These are phyloP conservation scores for Coemansia reversa DNA, from an alignment of 192 early-diverging fungal genomes.

Conservation along the genomic window DNA sequence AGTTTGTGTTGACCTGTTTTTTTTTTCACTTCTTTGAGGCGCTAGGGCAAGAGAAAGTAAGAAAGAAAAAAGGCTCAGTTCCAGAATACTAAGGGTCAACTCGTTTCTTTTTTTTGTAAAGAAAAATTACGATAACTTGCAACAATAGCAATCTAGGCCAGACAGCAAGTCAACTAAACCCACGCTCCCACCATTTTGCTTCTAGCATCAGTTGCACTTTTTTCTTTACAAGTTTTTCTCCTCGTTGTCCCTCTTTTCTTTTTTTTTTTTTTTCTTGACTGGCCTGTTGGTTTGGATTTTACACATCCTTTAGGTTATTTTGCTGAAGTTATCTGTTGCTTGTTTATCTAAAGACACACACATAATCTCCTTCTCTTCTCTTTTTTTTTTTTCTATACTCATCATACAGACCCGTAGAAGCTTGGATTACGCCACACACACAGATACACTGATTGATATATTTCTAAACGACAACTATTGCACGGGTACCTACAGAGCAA, in stretches of 20 bases:
- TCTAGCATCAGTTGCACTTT: background rate
- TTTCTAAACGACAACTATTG: background rate
- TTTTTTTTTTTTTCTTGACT: background rate
- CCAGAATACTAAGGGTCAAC: constrained; percentile 13
- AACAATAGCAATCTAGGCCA: constrained; percentile 13
- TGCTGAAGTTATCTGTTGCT: constrained; percentile 1
- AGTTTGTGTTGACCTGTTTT: constrained; percentile 9
- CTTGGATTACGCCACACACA: background rate
- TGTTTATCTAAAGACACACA: constrained; percentile 2
- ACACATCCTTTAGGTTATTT: constrained; percentile 5
- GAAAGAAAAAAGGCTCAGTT: background rate
- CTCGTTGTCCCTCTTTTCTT: background rate
- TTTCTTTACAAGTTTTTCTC: background rate
- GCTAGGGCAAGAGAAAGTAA: background rate
- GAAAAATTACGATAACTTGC: background rate
- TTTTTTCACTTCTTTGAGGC: constrained; percentile 4
- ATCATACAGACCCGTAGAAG: background rate
- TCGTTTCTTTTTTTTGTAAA: background rate
- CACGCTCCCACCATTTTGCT: background rate
- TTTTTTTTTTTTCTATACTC: background rate
- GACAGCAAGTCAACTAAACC: background rate
- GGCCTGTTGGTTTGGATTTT: background rate
- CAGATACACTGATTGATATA: background rate
- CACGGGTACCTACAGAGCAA: background rate
- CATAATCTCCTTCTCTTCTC: background rate